Conservation (phyloP, 139 green algal genomes). For the Yamagishiella unicocca region DNA sequence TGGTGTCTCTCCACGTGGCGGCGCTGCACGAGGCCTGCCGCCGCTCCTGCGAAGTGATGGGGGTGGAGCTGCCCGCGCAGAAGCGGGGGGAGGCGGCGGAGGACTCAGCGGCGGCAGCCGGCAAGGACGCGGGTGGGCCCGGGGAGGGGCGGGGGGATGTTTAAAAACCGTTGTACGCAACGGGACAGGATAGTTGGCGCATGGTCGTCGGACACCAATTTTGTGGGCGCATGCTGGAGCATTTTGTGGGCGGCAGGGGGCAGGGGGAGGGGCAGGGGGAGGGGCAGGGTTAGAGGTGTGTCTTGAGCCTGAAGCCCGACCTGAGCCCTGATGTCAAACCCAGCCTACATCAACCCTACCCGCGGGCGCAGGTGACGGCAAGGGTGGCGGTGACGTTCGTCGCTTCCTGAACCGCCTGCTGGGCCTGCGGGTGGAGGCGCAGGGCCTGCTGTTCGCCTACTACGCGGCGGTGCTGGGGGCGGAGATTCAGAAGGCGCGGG, state of each 20-base stretch:
- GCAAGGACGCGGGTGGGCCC: neutral
- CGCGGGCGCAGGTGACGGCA: neutral
- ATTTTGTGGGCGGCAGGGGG: neutral
- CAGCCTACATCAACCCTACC: no score
- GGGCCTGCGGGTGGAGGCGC: constrained; percentile 75
- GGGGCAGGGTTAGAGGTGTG: no score
- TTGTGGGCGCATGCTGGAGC: no score
- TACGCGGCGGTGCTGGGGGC: constrained; percentile 74
- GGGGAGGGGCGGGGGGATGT: neutral
- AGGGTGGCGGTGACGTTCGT: constrained; percentile 77
- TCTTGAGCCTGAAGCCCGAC: no score
- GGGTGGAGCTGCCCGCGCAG: constrained; percentile 1
- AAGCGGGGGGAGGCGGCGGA: neutral
- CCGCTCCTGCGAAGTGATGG: neutral
- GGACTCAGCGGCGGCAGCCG: neutral
- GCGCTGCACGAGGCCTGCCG: constrained; percentile 72
- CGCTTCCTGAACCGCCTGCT: constrained; percentile 93
- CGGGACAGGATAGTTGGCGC: no score
- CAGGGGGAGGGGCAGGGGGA: neutral
- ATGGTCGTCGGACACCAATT: no score
- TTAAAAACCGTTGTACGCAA: no score
- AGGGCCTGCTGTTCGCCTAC: constrained; percentile 91
- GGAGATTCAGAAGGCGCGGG: constrained; percentile 65
- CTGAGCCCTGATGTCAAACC: no score
- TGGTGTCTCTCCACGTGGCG: constrained; percentile 35